A percentile compares a stretch with the other conserved stretches of the same genome.
Evolutionary conservation across 2,329 filamentous ascomycete species (phyloP).

Genomic region (Ambrosiella beaveri): DNA sequence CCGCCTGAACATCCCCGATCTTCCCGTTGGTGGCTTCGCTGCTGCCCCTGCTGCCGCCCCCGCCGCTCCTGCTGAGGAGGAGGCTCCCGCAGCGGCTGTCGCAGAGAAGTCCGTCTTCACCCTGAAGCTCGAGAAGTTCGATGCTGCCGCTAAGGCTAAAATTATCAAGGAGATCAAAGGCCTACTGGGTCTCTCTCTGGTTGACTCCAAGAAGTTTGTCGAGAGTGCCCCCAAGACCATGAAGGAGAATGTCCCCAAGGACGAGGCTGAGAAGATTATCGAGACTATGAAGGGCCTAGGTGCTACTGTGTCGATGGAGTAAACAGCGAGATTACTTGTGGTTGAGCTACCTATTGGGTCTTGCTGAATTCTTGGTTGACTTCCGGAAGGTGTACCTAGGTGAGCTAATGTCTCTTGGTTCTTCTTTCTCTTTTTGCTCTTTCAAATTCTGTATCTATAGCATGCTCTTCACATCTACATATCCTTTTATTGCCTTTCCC

Average conservation of each 20-base stretch:
- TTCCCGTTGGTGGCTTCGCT: slow-evolving; percentile 83
- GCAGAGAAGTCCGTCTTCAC: slow-evolving; percentile 97
- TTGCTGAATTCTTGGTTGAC: neutral
- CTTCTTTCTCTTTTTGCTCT: neutral
- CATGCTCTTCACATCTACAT: slow-evolving; percentile 1
- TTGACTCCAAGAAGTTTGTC: slow-evolving; percentile 99
- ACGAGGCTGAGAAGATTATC: slow-evolving; percentile 97
- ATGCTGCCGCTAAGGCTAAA: slow-evolving; percentile 84
- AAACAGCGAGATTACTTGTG: slow-evolving; percentile 20
- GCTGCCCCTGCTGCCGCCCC: slow-evolving; percentile 39
- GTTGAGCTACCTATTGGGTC: neutral
- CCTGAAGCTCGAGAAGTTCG: slow-evolving; percentile 82
- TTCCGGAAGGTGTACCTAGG: neutral
- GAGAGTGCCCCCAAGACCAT: slow-evolving; percentile 95
- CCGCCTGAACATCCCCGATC: slow-evolving; percentile 82
- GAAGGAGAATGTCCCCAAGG: slow-evolving; percentile 98
- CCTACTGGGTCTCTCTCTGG: slow-evolving; percentile 82
- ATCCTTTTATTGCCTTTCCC: slow-evolving; percentile 2
- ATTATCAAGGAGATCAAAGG: slow-evolving; percentile 99
- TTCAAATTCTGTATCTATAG: slow-evolving; percentile 1
- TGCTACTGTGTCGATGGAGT: slow-evolving; percentile 82
- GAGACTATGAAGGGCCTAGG: slow-evolving; percentile 86
- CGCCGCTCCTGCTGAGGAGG: slow-evolving; percentile 44
- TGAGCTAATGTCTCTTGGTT: neutral
- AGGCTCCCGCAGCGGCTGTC: slow-evolving; percentile 70